phyloP scores from a whole-genome alignment of 441 rosid species.

The Erysimum cheiri region DNA sequence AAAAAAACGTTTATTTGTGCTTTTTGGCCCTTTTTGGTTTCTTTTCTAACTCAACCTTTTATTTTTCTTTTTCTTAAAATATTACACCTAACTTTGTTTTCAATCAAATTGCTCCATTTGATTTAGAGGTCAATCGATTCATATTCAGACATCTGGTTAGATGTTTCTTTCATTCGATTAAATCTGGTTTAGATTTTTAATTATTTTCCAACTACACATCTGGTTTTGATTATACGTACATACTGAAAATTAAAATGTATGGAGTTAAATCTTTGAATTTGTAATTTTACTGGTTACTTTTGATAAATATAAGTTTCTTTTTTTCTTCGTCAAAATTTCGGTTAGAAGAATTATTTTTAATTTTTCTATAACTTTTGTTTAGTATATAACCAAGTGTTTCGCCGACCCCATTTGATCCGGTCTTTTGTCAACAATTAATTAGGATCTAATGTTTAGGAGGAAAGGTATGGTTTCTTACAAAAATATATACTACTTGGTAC shows the following conservation, averaged over 20 bases:
- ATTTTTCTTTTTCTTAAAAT: background rate
- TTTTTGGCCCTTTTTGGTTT: background rate
- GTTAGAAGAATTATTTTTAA: background rate
- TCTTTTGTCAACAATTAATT: constrained; percentile 35
- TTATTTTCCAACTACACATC: too few relatives aligned
- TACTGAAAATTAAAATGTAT: background rate
- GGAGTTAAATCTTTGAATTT: background rate
- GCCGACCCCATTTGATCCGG: constrained; percentile 38
- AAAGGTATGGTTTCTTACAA: constrained; percentile 15
- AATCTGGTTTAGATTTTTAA: background rate
- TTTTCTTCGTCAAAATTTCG: background rate
- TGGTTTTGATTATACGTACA: too few relatives aligned
- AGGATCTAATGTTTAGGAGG: constrained; percentile 19
- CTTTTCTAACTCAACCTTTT: background rate
- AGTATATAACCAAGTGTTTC: constrained; percentile 10
- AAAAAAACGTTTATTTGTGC: background rate
- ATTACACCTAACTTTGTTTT: background rate
- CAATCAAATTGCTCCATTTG: background rate
- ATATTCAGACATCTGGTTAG: background rate
- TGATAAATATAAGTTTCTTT: background rate
- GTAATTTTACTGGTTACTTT: background rate
- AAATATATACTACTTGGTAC: constrained; percentile 11
- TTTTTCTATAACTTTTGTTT: background rate
- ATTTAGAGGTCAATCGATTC: background rate
- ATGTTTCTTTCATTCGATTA: constrained; percentile 10